Base-by-base conservation (phyloP, 768 basidiomycete genomes). In the Calocybe gangraenosa region DNA sequence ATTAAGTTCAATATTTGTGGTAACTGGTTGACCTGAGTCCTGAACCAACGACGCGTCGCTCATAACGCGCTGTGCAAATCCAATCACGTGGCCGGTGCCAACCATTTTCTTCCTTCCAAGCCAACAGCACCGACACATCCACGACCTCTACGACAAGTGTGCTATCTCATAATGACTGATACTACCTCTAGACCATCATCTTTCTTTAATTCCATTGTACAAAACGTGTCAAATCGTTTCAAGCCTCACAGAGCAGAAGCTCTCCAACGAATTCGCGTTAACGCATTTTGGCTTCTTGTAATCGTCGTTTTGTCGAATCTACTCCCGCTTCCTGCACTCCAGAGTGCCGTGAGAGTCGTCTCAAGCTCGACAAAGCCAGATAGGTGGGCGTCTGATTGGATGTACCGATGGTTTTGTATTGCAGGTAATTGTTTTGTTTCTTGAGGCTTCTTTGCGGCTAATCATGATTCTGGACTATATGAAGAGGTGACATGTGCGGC, bases 201-300 rank as follows among this genome's bases (percentile, higher is more conserved):
- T 6, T 28, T 28, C 11, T 6, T 28, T 28, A 6, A 5, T 35
- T 35, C 34, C 34, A n/a, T 35, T 35, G 34, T 35, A n/a, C 34
- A 7, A 7, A 35, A 40, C 2, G 42, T 62, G 9, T 42, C 55
- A 21, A 63, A 66, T 52, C 59, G 66, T 38, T 58, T 75, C 57
- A 74, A 70, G 51, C 68, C 76, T 46, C 65, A 70, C 46, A 67
- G 71, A 46, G 60, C 70, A 14, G 72, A 74, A 47, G 74, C 74
- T 1, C 51, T 73, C 1, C 64, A 69, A 44, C 60, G 74, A 49
- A 62, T 74, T 34, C 69, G 73, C 35, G 50, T 58, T 33, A 75
- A 74, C 53, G 55, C 55, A 9, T 60, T 72, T 30, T 63, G 64
- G 37, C 52, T 74, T 23, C 40, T 68, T 14, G 51, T 65, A 10